phyloP scores from a whole-genome alignment of 106 monocot genomes.

The Platanthera guangdongensis region DNA sequence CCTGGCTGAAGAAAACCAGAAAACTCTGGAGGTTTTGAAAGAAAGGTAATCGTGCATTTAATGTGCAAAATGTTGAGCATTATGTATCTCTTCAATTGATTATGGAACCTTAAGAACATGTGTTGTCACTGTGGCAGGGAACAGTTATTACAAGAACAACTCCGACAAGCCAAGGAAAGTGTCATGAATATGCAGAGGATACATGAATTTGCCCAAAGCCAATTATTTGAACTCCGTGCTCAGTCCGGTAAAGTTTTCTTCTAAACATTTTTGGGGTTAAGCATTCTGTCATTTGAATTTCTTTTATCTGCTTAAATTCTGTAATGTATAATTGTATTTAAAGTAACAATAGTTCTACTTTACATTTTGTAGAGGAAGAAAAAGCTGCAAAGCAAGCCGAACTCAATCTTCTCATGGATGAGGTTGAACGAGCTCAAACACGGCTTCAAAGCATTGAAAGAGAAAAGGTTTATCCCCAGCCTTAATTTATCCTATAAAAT shows the following conservation, averaged over 20 bases:
- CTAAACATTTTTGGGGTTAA: neutral
- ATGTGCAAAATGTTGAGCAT: neutral
- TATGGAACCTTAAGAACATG: conserved; percentile 2
- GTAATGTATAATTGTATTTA: neutral
- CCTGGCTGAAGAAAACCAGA: conserved; percentile 94
- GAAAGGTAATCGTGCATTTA: conserved; percentile 53
- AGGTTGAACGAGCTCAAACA: conserved; percentile 91
- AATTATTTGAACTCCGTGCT: conserved; percentile 86
- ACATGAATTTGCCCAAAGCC: conserved; percentile 89
- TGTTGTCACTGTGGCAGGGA: conserved; percentile 44
- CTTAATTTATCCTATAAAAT: neutral
- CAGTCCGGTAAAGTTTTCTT: conserved; percentile 58
- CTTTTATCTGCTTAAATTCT: neutral
- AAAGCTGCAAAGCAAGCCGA: conserved; percentile 87
- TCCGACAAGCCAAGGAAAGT: conserved; percentile 89
- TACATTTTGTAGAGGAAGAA: conserved; percentile 66
- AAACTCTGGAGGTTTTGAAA: conserved; percentile 88
- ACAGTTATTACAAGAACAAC: conserved; percentile 75
- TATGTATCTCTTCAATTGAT: neutral
- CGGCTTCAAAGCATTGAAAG: conserved; percentile 85
- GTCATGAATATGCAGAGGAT: conserved; percentile 91
- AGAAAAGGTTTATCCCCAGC: conserved; percentile 61
- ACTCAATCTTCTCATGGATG: conserved; percentile 91
- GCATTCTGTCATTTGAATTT: neutral
- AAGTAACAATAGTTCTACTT: neutral